Base-by-base conservation (phyloP, 192 early-diverging fungal genomes). In the Paraglomus brasilianum region DNA sequence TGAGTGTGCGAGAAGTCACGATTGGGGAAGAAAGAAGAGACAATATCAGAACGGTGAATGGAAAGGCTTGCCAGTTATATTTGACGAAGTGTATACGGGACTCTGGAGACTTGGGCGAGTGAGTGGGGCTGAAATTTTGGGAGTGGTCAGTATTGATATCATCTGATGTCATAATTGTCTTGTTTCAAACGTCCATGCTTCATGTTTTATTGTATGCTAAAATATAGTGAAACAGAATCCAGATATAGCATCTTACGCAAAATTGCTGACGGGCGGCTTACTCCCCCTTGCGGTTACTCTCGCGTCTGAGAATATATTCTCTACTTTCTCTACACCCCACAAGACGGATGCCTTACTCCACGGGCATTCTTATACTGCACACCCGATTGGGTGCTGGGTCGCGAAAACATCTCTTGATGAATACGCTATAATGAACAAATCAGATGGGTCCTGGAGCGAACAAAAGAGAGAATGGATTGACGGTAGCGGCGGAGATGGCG, bases 81-180 rank as follows among this genome's bases (percentile, higher is more conserved):
- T 86, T 75, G 92, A 94, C 76, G 92, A 94, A 73, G 89, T 94
- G 13, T 92, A 92, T 75, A 82, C 85, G 30, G 91, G 91, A 42
- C 81, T 89, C 77, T 86, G 83, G 76, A 76, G 91, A 36, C 81
- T 89, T 5, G 90, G 90, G 6, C 61, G 81, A 21, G 69, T 75
- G 24, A 79, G 82, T n/a, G 86, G 82, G 8, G 71, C 81, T 0
- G 79, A 86, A 52, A 79, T 86, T 66, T 69, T 92, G 9, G 86
- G 84, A 61, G 79, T 82, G 69, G 85, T 86, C 75, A 80, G 77
- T 68, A 21, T 53, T 8, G 42, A 44, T 59, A 40, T 47, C 24
- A 58, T 30, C 10, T 13, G 38, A 8, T 47, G 66, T 30, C 30
- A 30, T 30, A 30, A 30, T 30, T 30, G 30, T 30, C 30, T 30